Conservation (phyloP, 176 grass and related monocot species). For the Musa schizocarpa region DNA sequence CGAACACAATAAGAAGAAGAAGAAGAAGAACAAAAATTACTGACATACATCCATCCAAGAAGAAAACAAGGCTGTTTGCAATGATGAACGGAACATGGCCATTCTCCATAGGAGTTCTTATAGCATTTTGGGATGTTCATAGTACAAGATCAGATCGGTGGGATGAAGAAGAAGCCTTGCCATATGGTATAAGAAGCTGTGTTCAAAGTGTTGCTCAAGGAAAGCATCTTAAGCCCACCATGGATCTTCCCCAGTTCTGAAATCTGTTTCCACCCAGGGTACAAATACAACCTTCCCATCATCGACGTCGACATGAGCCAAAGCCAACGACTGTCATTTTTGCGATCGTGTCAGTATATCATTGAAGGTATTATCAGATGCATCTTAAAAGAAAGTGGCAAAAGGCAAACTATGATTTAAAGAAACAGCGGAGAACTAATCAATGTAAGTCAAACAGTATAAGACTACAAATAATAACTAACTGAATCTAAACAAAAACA, state of each 20-base stretch:
- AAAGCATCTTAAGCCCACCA: constrained; percentile 59
- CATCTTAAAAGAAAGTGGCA: background rate
- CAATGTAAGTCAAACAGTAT: background rate
- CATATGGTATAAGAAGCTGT: background rate
- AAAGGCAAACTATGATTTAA: background rate
- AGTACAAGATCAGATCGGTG: background rate
- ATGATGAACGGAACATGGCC: background rate
- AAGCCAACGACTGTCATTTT: constrained; percentile 59
- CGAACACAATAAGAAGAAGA: too few relatives aligned
- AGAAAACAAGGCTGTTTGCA: background rate
- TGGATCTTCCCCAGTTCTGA: constrained; percentile 74
- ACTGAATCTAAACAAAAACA: too few relatives aligned
- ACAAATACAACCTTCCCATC: constrained; percentile 82
- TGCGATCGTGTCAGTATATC: background rate
- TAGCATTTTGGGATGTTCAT: background rate
- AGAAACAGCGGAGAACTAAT: background rate
- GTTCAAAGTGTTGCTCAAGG: background rate
- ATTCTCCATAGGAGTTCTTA: background rate
- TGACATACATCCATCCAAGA: too few relatives aligned
- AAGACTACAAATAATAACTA: too few relatives aligned
- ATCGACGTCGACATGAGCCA: constrained; percentile 75
- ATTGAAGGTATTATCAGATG: background rate
- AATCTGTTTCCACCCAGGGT: constrained; percentile 90
- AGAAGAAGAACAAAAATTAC: too few relatives aligned
- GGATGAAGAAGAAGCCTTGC: background rate